Evolutionary conservation across 2,329 filamentous ascomycete species (phyloP).

Genomic region (Aureobasidium musti): DNA sequence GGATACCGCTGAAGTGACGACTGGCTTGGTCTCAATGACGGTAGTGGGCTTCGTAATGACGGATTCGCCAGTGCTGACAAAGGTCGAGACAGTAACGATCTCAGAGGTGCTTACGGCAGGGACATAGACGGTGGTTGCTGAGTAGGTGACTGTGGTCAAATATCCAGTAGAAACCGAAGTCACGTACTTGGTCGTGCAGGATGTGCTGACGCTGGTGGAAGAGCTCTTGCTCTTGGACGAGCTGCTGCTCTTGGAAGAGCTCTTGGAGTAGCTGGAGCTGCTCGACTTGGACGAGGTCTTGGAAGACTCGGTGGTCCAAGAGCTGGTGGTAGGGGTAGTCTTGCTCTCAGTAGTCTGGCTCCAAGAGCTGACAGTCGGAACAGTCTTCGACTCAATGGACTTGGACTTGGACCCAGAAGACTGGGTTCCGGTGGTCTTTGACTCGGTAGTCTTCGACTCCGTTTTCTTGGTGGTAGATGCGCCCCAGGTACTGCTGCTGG

Average conservation of each 20-base stretch:
- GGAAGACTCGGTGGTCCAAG: not conserved
- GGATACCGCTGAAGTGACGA: not conserved
- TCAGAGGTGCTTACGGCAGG: not conserved
- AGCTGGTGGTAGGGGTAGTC: not conserved
- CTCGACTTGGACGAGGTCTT: constrained; percentile 4
- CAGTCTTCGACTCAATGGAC: constrained; percentile 9
- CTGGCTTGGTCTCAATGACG: not conserved
- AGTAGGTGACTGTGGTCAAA: constrained; percentile 5
- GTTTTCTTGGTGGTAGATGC: not conserved
- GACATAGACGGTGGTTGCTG: constrained; percentile 10
- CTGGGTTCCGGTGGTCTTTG: constrained; percentile 7
- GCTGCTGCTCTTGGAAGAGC: constrained; percentile 2
- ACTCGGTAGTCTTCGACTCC: not conserved
- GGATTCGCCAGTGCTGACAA: too few relatives aligned
- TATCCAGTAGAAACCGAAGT: constrained; percentile 3
- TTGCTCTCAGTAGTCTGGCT: not conserved
- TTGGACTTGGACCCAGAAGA: constrained; percentile 13
- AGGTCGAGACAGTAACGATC: not conserved
- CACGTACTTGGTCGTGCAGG: constrained; percentile 12
- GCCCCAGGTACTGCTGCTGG: constrained; percentile 10
- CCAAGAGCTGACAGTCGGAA: not conserved
- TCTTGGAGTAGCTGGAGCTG: constrained; percentile 9
- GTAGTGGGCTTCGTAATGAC: not conserved
- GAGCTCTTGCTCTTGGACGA: constrained; percentile 17
- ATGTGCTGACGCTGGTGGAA: constrained; percentile 1